Evolutionary conservation across 2,329 filamentous ascomycete genomes (phyloP).

Genomic region (Sporothrix variecibatus): DNA sequence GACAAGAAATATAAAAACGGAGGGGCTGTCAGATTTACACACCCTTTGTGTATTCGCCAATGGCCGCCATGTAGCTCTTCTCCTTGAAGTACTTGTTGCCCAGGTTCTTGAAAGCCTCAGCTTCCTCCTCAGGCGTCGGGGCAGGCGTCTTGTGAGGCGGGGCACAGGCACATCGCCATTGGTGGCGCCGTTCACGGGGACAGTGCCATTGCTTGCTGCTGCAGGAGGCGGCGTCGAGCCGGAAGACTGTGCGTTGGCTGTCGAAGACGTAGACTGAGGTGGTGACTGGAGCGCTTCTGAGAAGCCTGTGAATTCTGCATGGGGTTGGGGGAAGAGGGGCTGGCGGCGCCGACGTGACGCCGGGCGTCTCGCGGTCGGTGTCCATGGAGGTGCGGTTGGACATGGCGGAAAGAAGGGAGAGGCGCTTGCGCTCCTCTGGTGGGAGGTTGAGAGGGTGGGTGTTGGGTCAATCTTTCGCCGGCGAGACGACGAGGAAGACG

Average conservation of each 20-base stretch:
- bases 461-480: conserved; percentile 63
- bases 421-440: conserved; percentile 80
- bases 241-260: conserved; percentile 39
- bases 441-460: conserved; percentile 88
- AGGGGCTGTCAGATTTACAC: conserved; percentile 79
- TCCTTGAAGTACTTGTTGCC: conserved; percentile 98
- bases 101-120: conserved; percentile 86
- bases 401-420: conserved; percentile 67
- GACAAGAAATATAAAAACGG: conserved; percentile 10
- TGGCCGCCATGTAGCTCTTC: conserved; percentile 82
- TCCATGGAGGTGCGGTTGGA: conserved; percentile 71
- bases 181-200: conserved; percentile 53
- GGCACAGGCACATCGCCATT: conserved; percentile 57
- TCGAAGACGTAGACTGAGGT: conserved; percentile 17
- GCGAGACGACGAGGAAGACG: conserved; percentile 49
- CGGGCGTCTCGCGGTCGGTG: conserved; percentile 66
- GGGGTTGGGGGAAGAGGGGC: conserved; percentile 49
- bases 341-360: conserved; percentile 40
- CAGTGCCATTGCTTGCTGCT: conserved; percentile 37
- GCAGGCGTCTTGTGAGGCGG: conserved; percentile 71
- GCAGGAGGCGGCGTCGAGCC: conserved; percentile 9
- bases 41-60: conserved; percentile 96
- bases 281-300: conserved; percentile 39
- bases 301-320: conserved; percentile 8
- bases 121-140: conserved; percentile 69